A percentile compares a stretch with the other conserved stretches of the same genome.
These are phyloP conservation scores for Sungouiozyma ichnusensis DNA, from an alignment of 805 yeast species.

Conservation along the genomic window DNA sequence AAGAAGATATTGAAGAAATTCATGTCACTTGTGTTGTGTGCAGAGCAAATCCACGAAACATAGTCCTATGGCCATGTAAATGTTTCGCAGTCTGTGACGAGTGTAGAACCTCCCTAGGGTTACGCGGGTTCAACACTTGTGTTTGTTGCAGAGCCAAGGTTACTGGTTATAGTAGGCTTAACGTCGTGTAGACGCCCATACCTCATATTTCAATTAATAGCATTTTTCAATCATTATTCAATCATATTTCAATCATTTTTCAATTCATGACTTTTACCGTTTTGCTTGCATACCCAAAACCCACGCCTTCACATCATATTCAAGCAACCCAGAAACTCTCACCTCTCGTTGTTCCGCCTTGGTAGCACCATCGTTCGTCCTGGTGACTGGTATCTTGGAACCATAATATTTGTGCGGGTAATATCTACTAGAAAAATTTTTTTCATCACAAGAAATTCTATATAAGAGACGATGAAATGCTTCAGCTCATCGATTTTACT, in stretches of 20 bases:
- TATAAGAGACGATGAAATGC: slow-evolving; percentile 2
- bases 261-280: too few species aligned
- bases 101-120: slow-evolving; percentile 64
- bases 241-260: neutral
- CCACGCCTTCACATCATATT: too few species aligned
- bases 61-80: slow-evolving; percentile 87
- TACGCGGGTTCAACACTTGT: slow-evolving; percentile 66
- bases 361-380: too few species aligned
- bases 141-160: slow-evolving; percentile 77
- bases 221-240: too few species aligned
- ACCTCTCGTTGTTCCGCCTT: too few species aligned
- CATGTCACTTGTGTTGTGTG: slow-evolving; percentile 67
- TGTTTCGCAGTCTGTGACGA: slow-evolving; percentile 83
- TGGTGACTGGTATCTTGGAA: too few species aligned
- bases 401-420: too few species aligned
- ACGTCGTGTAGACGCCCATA: slow-evolving; percentile 19
- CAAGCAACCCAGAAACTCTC: too few species aligned
- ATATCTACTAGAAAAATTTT: neutral
- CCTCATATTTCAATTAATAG: too few species aligned
- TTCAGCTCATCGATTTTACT: neutral
- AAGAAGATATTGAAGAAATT: slow-evolving; percentile 25
- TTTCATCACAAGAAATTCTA: neutral
- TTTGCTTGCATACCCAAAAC: too few species aligned
- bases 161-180: slow-evolving; percentile 38
- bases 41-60: slow-evolving; percentile 59